These are phyloP conservation scores for Erigeron canadensis DNA, from an alignment of 129 eudicot species.

Conservation along the genomic window DNA sequence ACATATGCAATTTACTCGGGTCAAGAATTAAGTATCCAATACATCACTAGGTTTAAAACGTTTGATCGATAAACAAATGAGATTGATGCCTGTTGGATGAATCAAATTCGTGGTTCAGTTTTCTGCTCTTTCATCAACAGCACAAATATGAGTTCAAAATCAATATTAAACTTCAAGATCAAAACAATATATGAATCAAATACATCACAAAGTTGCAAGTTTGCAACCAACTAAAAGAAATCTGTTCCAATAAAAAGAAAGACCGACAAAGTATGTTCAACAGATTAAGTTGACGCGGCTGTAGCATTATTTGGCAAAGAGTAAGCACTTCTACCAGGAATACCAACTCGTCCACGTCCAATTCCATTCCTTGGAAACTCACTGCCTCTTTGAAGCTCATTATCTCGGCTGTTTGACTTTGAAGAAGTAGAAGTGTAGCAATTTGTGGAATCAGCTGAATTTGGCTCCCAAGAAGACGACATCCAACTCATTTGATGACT, in stretches of 20 bases:
- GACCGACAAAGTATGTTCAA: constrained; percentile 3
- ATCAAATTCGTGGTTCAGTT: background rate
- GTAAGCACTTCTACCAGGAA: constrained; percentile 35
- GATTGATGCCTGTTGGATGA: background rate
- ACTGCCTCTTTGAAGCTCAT: constrained; percentile 10
- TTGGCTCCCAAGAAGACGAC: constrained; percentile 89
- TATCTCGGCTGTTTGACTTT: constrained; percentile 33
- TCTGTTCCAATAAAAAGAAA: constrained; percentile 3
- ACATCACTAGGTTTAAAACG: background rate
- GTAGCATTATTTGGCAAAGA: constrained; percentile 37
- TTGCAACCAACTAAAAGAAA: constrained; percentile 37
- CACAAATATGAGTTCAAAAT: background rate
- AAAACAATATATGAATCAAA: constrained; percentile 6
- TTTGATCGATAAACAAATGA: background rate
- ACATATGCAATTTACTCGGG: no score
- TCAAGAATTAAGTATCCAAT: no score
- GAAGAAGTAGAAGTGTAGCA: constrained; percentile 54
- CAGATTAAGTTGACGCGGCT: constrained; percentile 28
- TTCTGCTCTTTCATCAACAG: background rate
- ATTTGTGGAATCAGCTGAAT: constrained; percentile 80
- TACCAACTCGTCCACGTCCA: constrained; percentile 36
- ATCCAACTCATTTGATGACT: constrained; percentile 56
- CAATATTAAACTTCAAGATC: constrained; percentile 20
- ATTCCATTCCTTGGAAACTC: constrained; percentile 36
- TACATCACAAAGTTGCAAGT: constrained; percentile 40